Evolutionary conservation across 2,329 filamentous ascomycete genomes (phyloP), one percentile per base, ranked within the genome.

Genomic region (Zopfia rhizophila): DNA sequence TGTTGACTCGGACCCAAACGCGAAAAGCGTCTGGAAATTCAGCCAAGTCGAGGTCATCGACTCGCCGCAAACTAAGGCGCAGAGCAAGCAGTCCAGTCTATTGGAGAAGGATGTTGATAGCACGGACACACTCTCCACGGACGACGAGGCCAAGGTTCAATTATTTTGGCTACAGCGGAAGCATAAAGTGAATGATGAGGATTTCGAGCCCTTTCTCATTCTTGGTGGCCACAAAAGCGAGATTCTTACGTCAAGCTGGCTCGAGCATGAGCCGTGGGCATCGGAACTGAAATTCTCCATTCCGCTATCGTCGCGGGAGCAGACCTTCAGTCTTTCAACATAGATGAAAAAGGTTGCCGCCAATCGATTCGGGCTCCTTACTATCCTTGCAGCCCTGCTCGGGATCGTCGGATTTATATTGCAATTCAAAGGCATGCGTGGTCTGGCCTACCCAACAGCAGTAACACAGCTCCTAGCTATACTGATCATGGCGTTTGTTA

Each of bases 131-230:
- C n/a, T n/a, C n/a, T n/a, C n/a, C n/a, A n/a, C n/a, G n/a, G n/a
- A n/a, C n/a, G n/a, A n/a, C n/a, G n/a, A n/a, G n/a, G n/a, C n/a
- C n/a, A n/a, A 7, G 19, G 27, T 37, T 25, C 40, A 38, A 7
- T 17, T 45, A 5, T 24, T 50, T 14, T 50, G 41, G 46, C n/a
- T 50, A 13, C 46, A 50, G 27, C 28, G 30, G n/a, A 35, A 33
- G 11, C 46, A 50, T 17, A 31, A 14, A 8, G 46, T 50, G 12
- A 50, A 37, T 30, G 46, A 50, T 18, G 38, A 48, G 21, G 22
- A n/a, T 12, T 50, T 50, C 24, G 31, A 41, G n/a, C 24, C 40
- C 7, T 45, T 18, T 19, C 22, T 45, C 5, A 38, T 49, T 13
- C 19, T 49, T 18, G 39, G 40, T 5, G 45, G 45, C 17, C 7